Evolutionary conservation across 2,329 filamentous ascomycete genomes (phyloP).

Genomic region (Fusarium virguliforme): DNA sequence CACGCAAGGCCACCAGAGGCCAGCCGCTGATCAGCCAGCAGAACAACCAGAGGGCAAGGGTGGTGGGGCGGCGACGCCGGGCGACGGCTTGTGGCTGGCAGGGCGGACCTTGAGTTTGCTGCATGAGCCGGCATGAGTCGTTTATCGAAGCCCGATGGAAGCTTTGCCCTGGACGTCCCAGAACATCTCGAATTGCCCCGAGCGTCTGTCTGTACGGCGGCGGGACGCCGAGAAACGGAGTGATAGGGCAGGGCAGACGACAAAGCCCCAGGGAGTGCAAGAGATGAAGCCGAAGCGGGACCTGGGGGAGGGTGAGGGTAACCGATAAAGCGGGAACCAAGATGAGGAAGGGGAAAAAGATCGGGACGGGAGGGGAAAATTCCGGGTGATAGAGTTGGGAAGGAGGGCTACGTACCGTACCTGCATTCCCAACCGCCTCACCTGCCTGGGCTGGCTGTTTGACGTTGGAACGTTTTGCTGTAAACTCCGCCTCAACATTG

Average conservation of each 20-base stretch:
- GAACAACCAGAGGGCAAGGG: constrained; percentile 27
- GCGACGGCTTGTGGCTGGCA: constrained; percentile 43
- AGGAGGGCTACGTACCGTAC: constrained; percentile 25
- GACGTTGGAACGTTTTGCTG: not conserved
- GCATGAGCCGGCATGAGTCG: constrained; percentile 48
- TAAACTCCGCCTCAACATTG: constrained; percentile 5
- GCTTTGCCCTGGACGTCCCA: constrained; percentile 44
- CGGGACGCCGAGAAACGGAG: constrained; percentile 43
- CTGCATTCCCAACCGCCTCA: constrained; percentile 16
- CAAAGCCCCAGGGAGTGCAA: constrained; percentile 13
- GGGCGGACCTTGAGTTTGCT: constrained; percentile 31
- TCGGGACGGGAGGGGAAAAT: constrained; percentile 27
- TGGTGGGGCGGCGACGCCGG: constrained; percentile 49
- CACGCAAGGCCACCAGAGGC: constrained; percentile 32
- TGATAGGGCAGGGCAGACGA: constrained; percentile 19
- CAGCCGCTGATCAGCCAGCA: constrained; percentile 25
- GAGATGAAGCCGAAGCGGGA: constrained; percentile 15
- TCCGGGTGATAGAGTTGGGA: constrained; percentile 15
- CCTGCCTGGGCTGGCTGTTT: not conserved
- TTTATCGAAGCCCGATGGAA: constrained; percentile 53
- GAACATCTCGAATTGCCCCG: constrained; percentile 31
- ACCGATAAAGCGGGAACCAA: constrained; percentile 12
- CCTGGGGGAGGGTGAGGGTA: constrained; percentile 13
- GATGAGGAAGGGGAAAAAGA: constrained; percentile 20
- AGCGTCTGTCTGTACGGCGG: constrained; percentile 38